Conservation (phyloP, 1,139 yeast genomes). For the Pichiaceae sp. region DNA sequence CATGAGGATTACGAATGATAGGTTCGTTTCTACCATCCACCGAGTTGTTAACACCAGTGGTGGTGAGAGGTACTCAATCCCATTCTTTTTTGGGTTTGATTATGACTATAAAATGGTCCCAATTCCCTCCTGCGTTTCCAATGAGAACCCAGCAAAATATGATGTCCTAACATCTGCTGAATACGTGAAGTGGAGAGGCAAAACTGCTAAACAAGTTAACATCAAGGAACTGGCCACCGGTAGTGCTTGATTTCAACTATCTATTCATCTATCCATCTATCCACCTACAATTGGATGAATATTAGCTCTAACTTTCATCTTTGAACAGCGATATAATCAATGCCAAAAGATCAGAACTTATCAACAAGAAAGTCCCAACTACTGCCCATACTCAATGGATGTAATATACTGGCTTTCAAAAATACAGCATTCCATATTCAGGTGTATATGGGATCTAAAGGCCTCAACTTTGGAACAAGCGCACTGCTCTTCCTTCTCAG, state of each 20-base stretch:
- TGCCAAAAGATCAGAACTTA: no score
- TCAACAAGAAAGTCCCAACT: no score
- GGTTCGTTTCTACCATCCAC: conserved; percentile 25
- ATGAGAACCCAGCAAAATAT: conserved; percentile 22
- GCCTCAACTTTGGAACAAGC: background rate
- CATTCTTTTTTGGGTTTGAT: conserved; percentile 14
- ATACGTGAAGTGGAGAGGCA: conserved; percentile 6
- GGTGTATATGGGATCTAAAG: background rate
- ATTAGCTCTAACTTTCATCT: no score
- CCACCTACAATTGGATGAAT: no score
- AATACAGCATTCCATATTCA: no score
- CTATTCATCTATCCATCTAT: no score
- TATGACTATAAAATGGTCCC: conserved; percentile 7
- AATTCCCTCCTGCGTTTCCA: conserved; percentile 14
- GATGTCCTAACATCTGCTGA: conserved; percentile 23
- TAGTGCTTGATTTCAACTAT: no score
- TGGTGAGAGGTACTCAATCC: conserved; percentile 11
- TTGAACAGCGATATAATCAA: no score
- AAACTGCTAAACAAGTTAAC: background rate
- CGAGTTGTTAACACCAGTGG: conserved; percentile 15
- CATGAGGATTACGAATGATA: conserved; percentile 26
- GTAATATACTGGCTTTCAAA: no score
- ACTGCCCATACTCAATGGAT: no score
- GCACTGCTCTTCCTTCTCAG: background rate
- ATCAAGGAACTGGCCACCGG: no score